phyloP scores from a whole-genome alignment of 805 yeast genomes.

The Kazachstania africana region DNA sequence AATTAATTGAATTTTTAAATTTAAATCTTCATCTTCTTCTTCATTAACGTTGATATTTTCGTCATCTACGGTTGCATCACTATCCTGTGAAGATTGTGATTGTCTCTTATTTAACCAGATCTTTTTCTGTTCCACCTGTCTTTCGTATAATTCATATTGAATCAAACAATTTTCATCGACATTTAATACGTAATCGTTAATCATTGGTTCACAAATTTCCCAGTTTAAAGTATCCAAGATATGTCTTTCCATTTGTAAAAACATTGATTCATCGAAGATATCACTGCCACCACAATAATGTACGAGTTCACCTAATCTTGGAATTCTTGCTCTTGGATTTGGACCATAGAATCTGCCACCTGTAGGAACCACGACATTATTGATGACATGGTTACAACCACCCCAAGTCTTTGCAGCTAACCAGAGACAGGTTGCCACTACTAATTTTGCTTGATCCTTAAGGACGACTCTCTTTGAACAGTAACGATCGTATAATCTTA shows the following conservation, averaged over 20 bases:
- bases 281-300: slow-evolving; percentile 53
- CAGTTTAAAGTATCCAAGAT: slow-evolving; percentile 60
- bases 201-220: slow-evolving; percentile 56
- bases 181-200: slow-evolving; percentile 35
- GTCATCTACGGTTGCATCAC: slow-evolving; percentile 19
- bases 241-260: slow-evolving; percentile 69
- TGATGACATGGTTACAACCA: slow-evolving; percentile 57
- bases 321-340: slow-evolving; percentile 64
- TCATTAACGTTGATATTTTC: slow-evolving; percentile 7
- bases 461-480: slow-evolving; percentile 78
- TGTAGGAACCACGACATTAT: slow-evolving; percentile 34
- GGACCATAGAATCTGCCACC: slow-evolving; percentile 59
- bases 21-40: slow-evolving; percentile 22
- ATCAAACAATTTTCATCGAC: slow-evolving; percentile 34
- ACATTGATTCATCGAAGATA: slow-evolving; percentile 48
- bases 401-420: slow-evolving; percentile 78
- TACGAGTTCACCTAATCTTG: slow-evolving; percentile 60
- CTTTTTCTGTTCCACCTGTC: slow-evolving; percentile 20
- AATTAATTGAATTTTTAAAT: slow-evolving; percentile 29
- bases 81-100: slow-evolving; percentile 15
- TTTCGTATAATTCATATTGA: slow-evolving; percentile 27
- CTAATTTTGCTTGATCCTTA: slow-evolving; percentile 78
- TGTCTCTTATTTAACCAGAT: slow-evolving; percentile 13
- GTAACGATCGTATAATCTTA: slow-evolving; percentile 78
- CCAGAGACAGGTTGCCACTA: slow-evolving; percentile 89